A percentile compares a stretch with the other conserved stretches of the same genome.
phyloP scores from a whole-genome alignment of 106 monocot genomes.

The Cymbidium sinense region DNA sequence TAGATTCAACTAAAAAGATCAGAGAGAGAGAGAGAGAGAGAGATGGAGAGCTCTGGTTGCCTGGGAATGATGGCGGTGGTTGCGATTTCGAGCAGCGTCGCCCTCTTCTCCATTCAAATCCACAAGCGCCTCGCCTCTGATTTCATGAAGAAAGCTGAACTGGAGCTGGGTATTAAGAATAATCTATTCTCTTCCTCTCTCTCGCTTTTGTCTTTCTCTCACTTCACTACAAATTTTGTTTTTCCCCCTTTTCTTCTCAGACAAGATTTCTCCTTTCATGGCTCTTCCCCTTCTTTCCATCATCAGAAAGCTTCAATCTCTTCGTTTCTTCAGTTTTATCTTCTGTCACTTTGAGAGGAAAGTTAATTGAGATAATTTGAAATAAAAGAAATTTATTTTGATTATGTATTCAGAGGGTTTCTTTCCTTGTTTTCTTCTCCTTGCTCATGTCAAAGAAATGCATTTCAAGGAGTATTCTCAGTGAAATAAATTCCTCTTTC shows the following conservation, averaged over 20 bases:
- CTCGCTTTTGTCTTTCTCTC: background rate
- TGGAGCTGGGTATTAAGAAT: constrained; percentile 16
- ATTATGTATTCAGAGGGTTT: too few species aligned
- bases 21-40: constrained; percentile 3
- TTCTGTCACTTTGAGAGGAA: too few species aligned
- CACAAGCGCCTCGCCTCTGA: constrained; percentile 29
- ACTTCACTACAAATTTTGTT: background rate
- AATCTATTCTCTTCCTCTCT: background rate
- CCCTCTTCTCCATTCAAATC: constrained; percentile 19
- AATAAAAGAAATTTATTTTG: too few species aligned
- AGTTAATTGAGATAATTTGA: too few species aligned
- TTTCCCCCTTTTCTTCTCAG: background rate
- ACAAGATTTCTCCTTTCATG: background rate
- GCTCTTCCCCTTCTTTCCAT: background rate
- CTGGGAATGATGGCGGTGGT: constrained; percentile 34
- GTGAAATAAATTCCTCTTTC: too few species aligned
- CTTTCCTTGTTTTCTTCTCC: too few species aligned
- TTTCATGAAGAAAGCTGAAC: constrained; percentile 28
- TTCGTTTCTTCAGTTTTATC: background rate
- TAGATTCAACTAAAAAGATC: too few species aligned
- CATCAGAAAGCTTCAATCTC: background rate
- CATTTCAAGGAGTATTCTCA: too few species aligned
- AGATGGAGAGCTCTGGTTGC: constrained; percentile 30
- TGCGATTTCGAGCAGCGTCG: constrained; percentile 30
- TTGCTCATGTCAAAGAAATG: too few species aligned